Percentiles rank a stretch among this genome's conserved stretches.
These are phyloP conservation scores for Xylaria curta DNA, from an alignment of 495 filamentous ascomycete species.

Conservation along the genomic window DNA sequence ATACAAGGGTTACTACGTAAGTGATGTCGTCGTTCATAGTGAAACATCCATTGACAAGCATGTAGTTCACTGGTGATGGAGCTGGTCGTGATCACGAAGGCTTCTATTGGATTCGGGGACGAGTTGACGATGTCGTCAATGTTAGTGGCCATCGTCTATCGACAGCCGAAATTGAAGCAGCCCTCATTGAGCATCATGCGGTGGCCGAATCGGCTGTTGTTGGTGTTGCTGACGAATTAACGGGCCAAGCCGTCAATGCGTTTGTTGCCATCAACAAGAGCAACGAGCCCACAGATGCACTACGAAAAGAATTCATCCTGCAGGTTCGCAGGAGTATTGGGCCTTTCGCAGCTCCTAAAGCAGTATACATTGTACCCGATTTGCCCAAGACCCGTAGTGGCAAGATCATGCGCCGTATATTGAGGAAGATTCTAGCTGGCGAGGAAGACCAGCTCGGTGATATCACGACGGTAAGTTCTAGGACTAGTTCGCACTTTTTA, in stretches of 20 bases:
- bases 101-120: conserved; percentile 99
- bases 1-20: conserved; percentile 97
- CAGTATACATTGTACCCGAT: conserved; percentile 86
- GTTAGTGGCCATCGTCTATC: conserved; percentile 95
- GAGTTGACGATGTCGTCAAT: conserved; percentile 98
- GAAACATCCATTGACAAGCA: conserved; percentile 37
- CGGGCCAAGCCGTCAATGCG: conserved; percentile 95
- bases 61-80: conserved; percentile 95
- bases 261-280: conserved; percentile 94
- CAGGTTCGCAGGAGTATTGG: conserved; percentile 98
- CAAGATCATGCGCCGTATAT: conserved; percentile 98
- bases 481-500: neutral
- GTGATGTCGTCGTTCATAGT: conserved; percentile 39
- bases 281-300: conserved; percentile 76
- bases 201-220: conserved; percentile 97
- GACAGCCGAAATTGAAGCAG: conserved; percentile 97
- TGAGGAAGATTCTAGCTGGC: conserved; percentile 94
- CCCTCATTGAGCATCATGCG: conserved; percentile 85
- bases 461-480: conserved; percentile 77
- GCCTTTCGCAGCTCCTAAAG: conserved; percentile 96
- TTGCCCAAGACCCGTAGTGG: conserved; percentile 95
- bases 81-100: conserved; percentile 97
- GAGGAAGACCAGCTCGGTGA: conserved; percentile 98
- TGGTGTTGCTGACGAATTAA: conserved; percentile 89
- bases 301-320: conserved; percentile 89